Percentiles rank a stretch among this genome's conserved stretches.
Conservation (phyloP, 495 filamentous ascomycete species). For the Choiromyces venosus region DNA sequence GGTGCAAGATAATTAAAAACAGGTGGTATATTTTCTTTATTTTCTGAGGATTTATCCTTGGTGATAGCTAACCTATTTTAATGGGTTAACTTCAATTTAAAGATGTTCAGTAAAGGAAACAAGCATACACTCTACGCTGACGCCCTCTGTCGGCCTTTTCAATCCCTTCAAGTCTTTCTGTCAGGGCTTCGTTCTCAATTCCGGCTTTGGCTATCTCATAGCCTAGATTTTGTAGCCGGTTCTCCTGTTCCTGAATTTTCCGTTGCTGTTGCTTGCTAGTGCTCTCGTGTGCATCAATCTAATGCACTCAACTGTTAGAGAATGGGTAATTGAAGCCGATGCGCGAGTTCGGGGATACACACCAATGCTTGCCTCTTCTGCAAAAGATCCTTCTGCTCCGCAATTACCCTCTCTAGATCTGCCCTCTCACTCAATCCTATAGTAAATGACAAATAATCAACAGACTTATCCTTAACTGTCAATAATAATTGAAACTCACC, state of each 20-base stretch:
- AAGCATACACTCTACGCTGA: constrained; percentile 18
- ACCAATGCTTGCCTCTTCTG: constrained; percentile 14
- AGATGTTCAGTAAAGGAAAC: background rate
- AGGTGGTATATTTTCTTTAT: constrained; percentile 30
- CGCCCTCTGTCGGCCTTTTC: constrained; percentile 8
- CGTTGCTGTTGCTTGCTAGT: constrained; percentile 16
- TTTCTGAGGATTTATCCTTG: constrained; percentile 3
- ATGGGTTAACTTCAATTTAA: constrained; percentile 8
- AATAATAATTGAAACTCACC: constrained; percentile 5
- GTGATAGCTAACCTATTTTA: constrained; percentile 14
- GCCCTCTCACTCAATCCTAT: constrained; percentile 24
- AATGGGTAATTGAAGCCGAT: background rate
- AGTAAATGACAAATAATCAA: constrained; percentile 4
- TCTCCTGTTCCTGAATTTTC: constrained; percentile 28
- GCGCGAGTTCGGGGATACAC: background rate
- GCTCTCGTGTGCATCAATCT: constrained; percentile 7
- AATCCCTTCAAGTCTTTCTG: background rate
- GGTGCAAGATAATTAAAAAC: constrained; percentile 27
- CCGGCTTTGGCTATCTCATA: constrained; percentile 18
- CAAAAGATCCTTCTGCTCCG: constrained; percentile 21
- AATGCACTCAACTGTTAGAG: background rate
- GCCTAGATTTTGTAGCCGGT: constrained; percentile 16
- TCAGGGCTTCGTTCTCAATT: constrained; percentile 19
- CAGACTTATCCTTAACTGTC: background rate
- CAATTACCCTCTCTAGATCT: constrained; percentile 16